Percentiles rank a stretch among this genome's conserved stretches.
Evolutionary conservation across 176 grass and related monocot species (phyloP).

Genomic region (Zoysia pacifica): DNA sequence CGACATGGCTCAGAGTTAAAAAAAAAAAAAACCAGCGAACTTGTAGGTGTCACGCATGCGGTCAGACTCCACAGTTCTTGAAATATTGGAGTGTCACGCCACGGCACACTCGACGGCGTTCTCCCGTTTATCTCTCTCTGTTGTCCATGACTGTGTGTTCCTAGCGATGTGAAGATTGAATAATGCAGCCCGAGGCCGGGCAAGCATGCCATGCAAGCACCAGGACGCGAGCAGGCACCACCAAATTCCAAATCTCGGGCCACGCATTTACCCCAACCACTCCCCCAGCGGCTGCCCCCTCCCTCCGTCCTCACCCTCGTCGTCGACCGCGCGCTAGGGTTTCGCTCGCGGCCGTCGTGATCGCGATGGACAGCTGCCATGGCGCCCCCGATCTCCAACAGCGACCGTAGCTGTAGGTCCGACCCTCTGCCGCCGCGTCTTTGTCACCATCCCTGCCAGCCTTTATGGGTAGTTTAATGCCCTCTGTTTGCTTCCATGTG

Average conservation of each 20-base stretch:
- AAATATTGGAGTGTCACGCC: no score
- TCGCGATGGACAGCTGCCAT: constrained; percentile 25
- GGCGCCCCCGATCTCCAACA: neutral
- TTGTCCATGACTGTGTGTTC: no score
- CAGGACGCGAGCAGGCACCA: constrained; percentile 23
- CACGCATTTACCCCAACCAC: constrained; percentile 61
- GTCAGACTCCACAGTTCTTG: no score
- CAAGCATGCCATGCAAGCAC: neutral
- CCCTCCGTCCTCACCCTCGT: neutral
- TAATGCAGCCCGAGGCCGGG: constrained; percentile 26
- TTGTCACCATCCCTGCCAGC: constrained; percentile 58
- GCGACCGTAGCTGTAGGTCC: constrained; percentile 53
- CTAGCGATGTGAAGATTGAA: constrained; percentile 34
- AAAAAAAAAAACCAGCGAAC: no score
- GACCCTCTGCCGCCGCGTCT: constrained; percentile 48
- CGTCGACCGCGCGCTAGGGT: constrained; percentile 35
- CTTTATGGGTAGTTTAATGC: constrained; percentile 73
- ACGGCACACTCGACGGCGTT: no score
- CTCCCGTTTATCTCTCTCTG: no score
- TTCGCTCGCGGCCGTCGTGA: constrained; percentile 37
- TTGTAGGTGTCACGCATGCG: no score
- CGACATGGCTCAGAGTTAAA: no score
- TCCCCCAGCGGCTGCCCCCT: constrained; percentile 37
- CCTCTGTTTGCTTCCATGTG: constrained; percentile 47
- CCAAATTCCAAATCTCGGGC: constrained; percentile 61